These are phyloP conservation scores for Monosporozyma siamensis DNA, from an alignment of 805 yeast species.

Conservation along the genomic window DNA sequence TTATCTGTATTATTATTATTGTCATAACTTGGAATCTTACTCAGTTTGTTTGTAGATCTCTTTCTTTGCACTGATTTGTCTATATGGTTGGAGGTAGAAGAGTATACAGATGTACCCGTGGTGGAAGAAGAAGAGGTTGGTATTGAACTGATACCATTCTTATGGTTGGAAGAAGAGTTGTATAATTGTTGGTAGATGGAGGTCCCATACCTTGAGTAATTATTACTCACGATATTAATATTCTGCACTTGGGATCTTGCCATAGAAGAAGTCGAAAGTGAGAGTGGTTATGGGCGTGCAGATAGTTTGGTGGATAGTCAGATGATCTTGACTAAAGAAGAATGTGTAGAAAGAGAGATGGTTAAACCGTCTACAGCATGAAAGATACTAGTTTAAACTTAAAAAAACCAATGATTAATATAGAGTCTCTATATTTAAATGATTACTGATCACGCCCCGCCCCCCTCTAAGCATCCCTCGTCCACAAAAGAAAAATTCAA, in stretches of 20 bases:
- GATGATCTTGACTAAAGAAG: not conserved
- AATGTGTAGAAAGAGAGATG: too few relatives aligned
- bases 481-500: too few relatives aligned
- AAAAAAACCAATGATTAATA: too few relatives aligned
- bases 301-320: too few relatives aligned
- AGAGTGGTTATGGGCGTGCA: not conserved
- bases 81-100: constrained; percentile 7
- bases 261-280: not conserved
- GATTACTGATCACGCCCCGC: too few relatives aligned
- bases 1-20: constrained; percentile 6
- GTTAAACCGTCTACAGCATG: too few relatives aligned
- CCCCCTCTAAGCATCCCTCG: too few relatives aligned
- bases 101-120: not conserved
- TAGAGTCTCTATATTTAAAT: not conserved
- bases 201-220: constrained; percentile 33
- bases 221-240: constrained; percentile 30
- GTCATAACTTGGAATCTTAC: constrained; percentile 3
- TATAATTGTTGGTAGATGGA: constrained; percentile 27
- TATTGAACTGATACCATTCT: constrained; percentile 4
- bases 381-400: too few relatives aligned
- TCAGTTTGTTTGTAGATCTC: constrained; percentile 9
- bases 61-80: constrained; percentile 11
- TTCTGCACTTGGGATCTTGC: constrained; percentile 3
- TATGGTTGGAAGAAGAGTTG: constrained; percentile 3
- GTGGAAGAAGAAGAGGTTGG: constrained; percentile 5